These are phyloP conservation scores for Leccinum huronense DNA, from an alignment of 1,284 basidiomycete species.

Conservation along the genomic window DNA sequence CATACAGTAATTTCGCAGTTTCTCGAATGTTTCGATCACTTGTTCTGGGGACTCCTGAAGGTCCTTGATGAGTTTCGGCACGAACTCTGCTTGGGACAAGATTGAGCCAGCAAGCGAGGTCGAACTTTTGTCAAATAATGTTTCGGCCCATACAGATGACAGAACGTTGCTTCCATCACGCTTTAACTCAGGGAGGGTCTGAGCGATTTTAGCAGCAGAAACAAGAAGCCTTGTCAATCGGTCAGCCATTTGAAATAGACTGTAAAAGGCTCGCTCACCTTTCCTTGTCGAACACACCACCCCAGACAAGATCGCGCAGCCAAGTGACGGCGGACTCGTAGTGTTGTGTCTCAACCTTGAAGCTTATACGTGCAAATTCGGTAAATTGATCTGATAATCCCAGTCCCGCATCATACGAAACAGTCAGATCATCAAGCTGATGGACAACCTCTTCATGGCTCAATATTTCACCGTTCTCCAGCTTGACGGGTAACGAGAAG, in stretches of 20 bases:
- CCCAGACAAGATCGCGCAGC: slow-evolving; percentile 88
- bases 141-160: slow-evolving; percentile 65
- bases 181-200: slow-evolving; percentile 92
- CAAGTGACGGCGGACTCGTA: slow-evolving; percentile 86
- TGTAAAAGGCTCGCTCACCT: slow-evolving; percentile 47
- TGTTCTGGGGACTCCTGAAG: slow-evolving; percentile 74
- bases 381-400: slow-evolving; percentile 73
- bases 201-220: slow-evolving; percentile 85
- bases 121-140: slow-evolving; percentile 73
- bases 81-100: slow-evolving; percentile 74
- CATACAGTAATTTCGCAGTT: slow-evolving; percentile 69
- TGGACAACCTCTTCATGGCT: slow-evolving; percentile 91
- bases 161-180: slow-evolving; percentile 85
- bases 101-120: slow-evolving; percentile 74
- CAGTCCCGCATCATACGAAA: slow-evolving; percentile 78
- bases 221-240: slow-evolving; percentile 67
- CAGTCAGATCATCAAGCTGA: slow-evolving; percentile 88
- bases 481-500: slow-evolving; percentile 85
- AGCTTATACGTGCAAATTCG: slow-evolving; percentile 73
- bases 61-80: slow-evolving; percentile 73
- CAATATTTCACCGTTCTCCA: slow-evolving; percentile 68
- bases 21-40: slow-evolving; percentile 73
- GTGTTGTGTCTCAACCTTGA: slow-evolving; percentile 80
- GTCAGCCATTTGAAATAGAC: slow-evolving; percentile 12
- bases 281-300: slow-evolving; percentile 80